A percentile compares a stretch with the other conserved stretches of the same genome.
Conservation (phyloP, 768 basidiomycete species). For the Xerocomellus intermedius region DNA sequence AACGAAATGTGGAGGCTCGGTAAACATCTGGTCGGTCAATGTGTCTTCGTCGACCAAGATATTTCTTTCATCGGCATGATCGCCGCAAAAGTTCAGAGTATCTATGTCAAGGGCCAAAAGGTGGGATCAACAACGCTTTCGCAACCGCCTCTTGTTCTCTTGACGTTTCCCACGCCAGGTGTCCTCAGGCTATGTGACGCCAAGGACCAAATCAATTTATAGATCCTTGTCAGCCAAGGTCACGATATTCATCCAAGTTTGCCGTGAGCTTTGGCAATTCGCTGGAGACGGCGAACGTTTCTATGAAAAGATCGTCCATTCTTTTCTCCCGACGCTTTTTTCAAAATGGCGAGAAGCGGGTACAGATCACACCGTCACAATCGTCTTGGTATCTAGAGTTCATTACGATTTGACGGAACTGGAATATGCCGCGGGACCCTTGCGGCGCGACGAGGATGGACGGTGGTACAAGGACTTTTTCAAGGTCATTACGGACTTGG, state of each 20-base stretch:
- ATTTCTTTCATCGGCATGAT: conserved; percentile 81
- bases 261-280: conserved; percentile 95
- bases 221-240: conserved; percentile 88
- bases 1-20: conserved; percentile 96
- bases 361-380: conserved; percentile 91
- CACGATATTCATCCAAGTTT: conserved; percentile 95
- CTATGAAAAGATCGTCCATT: conserved; percentile 97
- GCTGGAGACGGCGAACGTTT: conserved; percentile 94
- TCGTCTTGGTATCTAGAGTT: conserved; percentile 92
- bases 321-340: conserved; percentile 90
- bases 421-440: conserved; percentile 78
- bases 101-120: conserved; percentile 69
- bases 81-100: conserved; percentile 75
- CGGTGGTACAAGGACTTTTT: conserved; percentile 94
- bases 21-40: conserved; percentile 76
- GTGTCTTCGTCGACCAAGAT: conserved; percentile 81
- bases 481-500: conserved; percentile 92
- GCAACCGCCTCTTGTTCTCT: background rate
- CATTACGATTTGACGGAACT: conserved; percentile 82
- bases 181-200: conserved; percentile 77
- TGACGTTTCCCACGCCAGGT: conserved; percentile 44
- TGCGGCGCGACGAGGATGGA: conserved; percentile 72
- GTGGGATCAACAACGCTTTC: conserved; percentile 35
- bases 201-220: conserved; percentile 84
- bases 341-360: conserved; percentile 77